Percentiles rank a stretch among this genome's conserved stretches.
Evolutionary conservation across 768 basidiomycete species (phyloP).

Genomic region (Nidularia pulvinata): DNA sequence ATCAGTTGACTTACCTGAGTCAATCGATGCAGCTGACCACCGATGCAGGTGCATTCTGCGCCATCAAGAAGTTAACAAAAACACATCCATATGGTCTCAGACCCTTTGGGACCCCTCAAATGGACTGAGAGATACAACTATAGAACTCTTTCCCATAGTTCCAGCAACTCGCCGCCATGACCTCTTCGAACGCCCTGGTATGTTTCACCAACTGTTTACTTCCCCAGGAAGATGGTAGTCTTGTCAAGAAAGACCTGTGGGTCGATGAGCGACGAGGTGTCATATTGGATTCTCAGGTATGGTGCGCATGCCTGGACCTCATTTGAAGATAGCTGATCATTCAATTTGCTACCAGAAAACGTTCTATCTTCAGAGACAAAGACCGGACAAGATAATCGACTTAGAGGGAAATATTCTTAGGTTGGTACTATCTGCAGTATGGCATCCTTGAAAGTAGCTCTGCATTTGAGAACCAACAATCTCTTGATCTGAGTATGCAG

Average conservation of each 20-base stretch:
- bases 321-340: too few relatives aligned
- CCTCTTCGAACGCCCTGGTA: slow-evolving; percentile 62
- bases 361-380: slow-evolving; percentile 59
- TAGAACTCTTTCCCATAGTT: neutral
- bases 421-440: slow-evolving; percentile 22
- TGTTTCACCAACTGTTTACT: slow-evolving; percentile 90
- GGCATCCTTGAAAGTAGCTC: neutral
- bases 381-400: slow-evolving; percentile 67
- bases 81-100: neutral
- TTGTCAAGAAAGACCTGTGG: slow-evolving; percentile 79
- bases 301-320: slow-evolving; percentile 4
- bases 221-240: slow-evolving; percentile 76
- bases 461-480: neutral
- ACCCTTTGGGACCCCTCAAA: neutral
- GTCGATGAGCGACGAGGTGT: slow-evolving; percentile 73
- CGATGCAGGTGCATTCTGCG: neutral
- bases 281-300: slow-evolving; percentile 76
- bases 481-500: too few relatives aligned
- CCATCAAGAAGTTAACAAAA: neutral
- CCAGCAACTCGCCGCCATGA: slow-evolving; percentile 22
- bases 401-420: slow-evolving; percentile 79
- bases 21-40: neutral
- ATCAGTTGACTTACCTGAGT: too few relatives aligned
- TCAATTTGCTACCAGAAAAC: slow-evolving; percentile 44
- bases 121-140: neutral